A percentile compares a stretch with the other conserved stretches of the same genome.
Conservation (phyloP, 2,329 filamentous ascomycete species). For the Bipolaris victoriae region DNA sequence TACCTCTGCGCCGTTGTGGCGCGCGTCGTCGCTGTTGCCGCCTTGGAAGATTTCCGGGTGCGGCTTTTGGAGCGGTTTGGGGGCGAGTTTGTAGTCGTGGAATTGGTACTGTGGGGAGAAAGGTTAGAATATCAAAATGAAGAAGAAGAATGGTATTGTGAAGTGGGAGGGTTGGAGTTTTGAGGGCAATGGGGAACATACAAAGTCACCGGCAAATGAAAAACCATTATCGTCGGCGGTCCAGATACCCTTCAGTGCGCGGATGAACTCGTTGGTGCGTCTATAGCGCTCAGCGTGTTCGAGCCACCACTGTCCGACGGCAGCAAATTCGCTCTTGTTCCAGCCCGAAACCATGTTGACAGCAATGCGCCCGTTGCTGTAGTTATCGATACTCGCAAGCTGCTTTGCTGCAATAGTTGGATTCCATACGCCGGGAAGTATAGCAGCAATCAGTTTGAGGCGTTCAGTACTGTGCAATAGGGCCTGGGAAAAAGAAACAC, state of each 20-base stretch:
- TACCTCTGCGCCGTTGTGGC: conserved; percentile 57
- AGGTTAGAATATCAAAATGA: no score
- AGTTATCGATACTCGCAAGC: conserved; percentile 61
- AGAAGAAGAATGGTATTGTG: no score
- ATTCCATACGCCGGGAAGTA: conserved; percentile 51
- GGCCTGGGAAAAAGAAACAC: conserved; percentile 59
- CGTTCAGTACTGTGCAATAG: conserved; percentile 56
- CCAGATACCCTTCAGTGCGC: conserved; percentile 60
- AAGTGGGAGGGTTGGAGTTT: no score
- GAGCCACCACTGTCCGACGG: conserved; percentile 62
- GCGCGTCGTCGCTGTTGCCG: conserved; percentile 59
- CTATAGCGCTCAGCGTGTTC: conserved; percentile 61
- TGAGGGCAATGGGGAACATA: neutral
- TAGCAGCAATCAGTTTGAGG: conserved; percentile 59
- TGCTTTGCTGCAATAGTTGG: conserved; percentile 60
- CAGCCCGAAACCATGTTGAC: conserved; percentile 62
- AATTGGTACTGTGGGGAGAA: conserved; percentile 53
- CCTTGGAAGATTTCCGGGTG: conserved; percentile 62
- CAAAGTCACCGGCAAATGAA: conserved; percentile 58
- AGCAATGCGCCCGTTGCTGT: conserved; percentile 58
- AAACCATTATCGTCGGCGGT: conserved; percentile 54
- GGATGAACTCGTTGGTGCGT: conserved; percentile 58
- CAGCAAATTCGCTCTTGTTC: conserved; percentile 61
- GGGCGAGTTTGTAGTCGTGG: conserved; percentile 57
- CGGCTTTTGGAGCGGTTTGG: conserved; percentile 58